Evolutionary conservation across 2,329 filamentous ascomycete species (phyloP).

Genomic region (Pseudogymnoascus sp.): DNA sequence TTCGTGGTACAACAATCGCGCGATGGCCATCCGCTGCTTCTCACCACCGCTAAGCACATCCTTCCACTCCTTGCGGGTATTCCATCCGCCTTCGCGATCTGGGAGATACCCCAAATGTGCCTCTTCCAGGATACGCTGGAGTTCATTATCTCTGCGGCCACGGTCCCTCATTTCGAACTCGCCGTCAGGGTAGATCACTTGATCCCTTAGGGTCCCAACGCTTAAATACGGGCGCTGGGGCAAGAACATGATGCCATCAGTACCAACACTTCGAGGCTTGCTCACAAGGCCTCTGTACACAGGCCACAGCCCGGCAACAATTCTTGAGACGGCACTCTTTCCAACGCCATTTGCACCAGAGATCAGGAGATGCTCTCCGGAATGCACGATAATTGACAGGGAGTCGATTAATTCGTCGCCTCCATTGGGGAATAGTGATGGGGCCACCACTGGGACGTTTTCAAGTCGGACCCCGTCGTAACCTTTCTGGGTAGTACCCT

Average conservation of each 20-base stretch:
- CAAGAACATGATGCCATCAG: constrained; percentile 96
- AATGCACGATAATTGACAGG: constrained; percentile 79
- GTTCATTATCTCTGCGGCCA: constrained; percentile 66
- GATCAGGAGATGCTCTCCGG: constrained; percentile 88
- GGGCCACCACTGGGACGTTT: constrained; percentile 86
- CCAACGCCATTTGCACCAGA: constrained; percentile 92
- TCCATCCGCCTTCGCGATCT: constrained; percentile 89
- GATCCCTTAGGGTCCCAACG: constrained; percentile 86
- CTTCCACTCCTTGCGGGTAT: constrained; percentile 96
- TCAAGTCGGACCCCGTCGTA: constrained; percentile 93
- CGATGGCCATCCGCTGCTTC: constrained; percentile 92
- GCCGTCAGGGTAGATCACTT: constrained; percentile 95
- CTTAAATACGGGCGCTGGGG: constrained; percentile 89
- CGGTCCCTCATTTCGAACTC: constrained; percentile 87
- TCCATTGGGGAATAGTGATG: constrained; percentile 76
- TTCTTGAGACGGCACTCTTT: constrained; percentile 78
- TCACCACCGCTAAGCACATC: constrained; percentile 95
- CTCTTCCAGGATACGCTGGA: constrained; percentile 70
- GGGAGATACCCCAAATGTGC: constrained; percentile 83
- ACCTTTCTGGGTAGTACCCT: constrained; percentile 88
- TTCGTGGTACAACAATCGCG: constrained; percentile 86
- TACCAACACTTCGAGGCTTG: constrained; percentile 68
- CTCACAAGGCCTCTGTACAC: constrained; percentile 89
- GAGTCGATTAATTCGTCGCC: constrained; percentile 88
- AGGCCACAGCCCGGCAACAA: constrained; percentile 90